phyloP scores from a whole-genome alignment of 2,329 filamentous ascomycete species.

The Aspergillus puulaauensis region DNA sequence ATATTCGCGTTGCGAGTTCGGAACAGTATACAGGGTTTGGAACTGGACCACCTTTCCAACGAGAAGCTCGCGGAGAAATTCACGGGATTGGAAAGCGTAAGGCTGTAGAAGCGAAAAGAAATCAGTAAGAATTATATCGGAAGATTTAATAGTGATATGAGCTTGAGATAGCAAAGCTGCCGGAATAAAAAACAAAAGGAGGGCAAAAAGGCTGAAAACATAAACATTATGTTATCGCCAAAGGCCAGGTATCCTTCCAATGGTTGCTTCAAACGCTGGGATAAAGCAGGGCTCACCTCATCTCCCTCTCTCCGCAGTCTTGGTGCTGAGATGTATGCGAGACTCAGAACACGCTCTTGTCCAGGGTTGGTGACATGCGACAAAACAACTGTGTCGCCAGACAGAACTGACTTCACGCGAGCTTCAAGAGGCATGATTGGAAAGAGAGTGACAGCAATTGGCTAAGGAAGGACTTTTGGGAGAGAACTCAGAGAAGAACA shows the following conservation, averaged over 20 bases:
- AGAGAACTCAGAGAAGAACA: constrained; percentile 9
- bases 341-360: constrained; percentile 80
- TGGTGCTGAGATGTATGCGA: constrained; percentile 90
- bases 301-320: constrained; percentile 85
- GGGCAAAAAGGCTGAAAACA: not conserved
- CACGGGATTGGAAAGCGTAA: constrained; percentile 90
- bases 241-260: constrained; percentile 1
- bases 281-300: constrained; percentile 54
- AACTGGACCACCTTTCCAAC: constrained; percentile 88
- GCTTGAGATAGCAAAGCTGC: not conserved
- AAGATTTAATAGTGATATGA: not conserved
- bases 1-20: constrained; percentile 81
- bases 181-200: not conserved
- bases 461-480: constrained; percentile 4
- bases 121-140: constrained; percentile 1
- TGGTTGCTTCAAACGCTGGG: not conserved
- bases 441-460: constrained; percentile 13
- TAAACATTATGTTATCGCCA: not conserved
- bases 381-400: constrained; percentile 87
- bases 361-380: constrained; percentile 76
- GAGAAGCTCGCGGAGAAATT: constrained; percentile 79
- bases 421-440: constrained; percentile 50
- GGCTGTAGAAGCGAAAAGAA: constrained; percentile 46
- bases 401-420: constrained; percentile 90
- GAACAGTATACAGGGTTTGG: constrained; percentile 82